A percentile compares a stretch with the other conserved stretches of the same genome.
Evolutionary conservation across 768 basidiomycete species (phyloP).

Genomic region (Suillus placidus): DNA sequence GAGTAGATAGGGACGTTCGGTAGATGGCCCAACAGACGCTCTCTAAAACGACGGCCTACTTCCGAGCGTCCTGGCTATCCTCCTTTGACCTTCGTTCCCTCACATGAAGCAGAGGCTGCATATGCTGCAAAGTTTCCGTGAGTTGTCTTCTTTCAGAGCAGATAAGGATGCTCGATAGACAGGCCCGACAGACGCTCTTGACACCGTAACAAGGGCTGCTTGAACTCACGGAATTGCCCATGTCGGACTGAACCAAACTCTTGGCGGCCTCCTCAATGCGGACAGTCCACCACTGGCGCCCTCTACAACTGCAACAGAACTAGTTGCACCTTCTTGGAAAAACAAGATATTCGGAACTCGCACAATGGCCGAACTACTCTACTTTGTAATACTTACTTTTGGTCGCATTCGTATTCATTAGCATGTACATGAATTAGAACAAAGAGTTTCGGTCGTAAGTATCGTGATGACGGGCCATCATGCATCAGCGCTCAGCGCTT

Average conservation of each 20-base stretch:
- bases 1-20: not conserved
- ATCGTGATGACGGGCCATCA: not conserved
- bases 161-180: not conserved
- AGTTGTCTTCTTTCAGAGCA: not conserved
- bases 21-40: not conserved
- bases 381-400: not conserved
- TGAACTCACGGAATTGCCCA: not conserved
- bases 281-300: not conserved
- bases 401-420: not conserved
- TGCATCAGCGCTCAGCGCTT: too few species aligned
- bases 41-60: not conserved
- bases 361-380: not conserved
- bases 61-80: slow-evolving; percentile 4
- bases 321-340: too few species aligned
- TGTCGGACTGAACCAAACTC: not conserved
- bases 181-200: not conserved
- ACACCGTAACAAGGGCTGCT: not conserved
- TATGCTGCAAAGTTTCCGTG: slow-evolving; percentile 32
- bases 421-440: not conserved
- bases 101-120: slow-evolving; percentile 31
- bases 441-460: not conserved
- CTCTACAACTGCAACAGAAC: not conserved
- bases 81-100: slow-evolving; percentile 28
- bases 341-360: not conserved
- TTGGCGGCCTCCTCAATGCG: too few species aligned